phyloP scores from a whole-genome alignment of 768 basidiomycete genomes.

The Boletellus sp. region DNA sequence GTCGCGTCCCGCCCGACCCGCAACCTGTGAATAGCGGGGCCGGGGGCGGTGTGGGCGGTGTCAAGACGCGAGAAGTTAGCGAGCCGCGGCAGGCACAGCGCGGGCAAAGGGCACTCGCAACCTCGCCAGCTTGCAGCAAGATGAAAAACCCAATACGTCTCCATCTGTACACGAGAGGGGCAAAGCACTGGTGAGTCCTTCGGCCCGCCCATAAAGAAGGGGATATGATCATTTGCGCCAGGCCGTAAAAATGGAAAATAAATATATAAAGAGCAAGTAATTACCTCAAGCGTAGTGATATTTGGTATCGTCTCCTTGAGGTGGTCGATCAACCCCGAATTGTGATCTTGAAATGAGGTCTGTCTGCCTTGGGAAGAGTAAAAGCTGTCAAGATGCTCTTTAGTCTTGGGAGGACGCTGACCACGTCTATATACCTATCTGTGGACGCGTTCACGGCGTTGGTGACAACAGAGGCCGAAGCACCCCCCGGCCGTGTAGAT shows the following conservation, averaged over 20 bases:
- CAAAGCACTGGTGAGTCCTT: background rate
- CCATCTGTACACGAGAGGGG: slow-evolving; percentile 55
- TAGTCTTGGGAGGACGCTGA: slow-evolving; percentile 2
- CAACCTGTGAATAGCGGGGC: background rate
- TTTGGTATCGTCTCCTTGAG: slow-evolving; percentile 49
- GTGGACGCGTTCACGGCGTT: slow-evolving; percentile 69
- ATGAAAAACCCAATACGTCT: slow-evolving; percentile 79
- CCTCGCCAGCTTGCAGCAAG: slow-evolving; percentile 67
- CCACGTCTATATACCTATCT: slow-evolving; percentile 54
- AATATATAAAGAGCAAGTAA: background rate
- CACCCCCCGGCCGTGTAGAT: slow-evolving; percentile 40
- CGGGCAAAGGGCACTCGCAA: slow-evolving; percentile 21
- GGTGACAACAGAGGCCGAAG: slow-evolving; percentile 36
- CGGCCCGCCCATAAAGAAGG: background rate
- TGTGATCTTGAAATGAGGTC: slow-evolving; percentile 77
- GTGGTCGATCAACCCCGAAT: slow-evolving; percentile 56
- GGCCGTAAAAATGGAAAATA: background rate
- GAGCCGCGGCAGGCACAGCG: slow-evolving; percentile 40
- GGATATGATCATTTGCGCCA: background rate
- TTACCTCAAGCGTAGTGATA: slow-evolving; percentile 68
- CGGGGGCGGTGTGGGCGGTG: slow-evolving; percentile 1
- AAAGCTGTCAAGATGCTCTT: slow-evolving; percentile 46
- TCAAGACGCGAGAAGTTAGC: slow-evolving; percentile 4
- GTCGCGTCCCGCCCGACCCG: slow-evolving; percentile 1
- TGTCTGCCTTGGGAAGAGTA: slow-evolving; percentile 85